Base-by-base conservation (phyloP, 2,329 filamentous ascomycete species). In the Plectosphaerella sp. region DNA sequence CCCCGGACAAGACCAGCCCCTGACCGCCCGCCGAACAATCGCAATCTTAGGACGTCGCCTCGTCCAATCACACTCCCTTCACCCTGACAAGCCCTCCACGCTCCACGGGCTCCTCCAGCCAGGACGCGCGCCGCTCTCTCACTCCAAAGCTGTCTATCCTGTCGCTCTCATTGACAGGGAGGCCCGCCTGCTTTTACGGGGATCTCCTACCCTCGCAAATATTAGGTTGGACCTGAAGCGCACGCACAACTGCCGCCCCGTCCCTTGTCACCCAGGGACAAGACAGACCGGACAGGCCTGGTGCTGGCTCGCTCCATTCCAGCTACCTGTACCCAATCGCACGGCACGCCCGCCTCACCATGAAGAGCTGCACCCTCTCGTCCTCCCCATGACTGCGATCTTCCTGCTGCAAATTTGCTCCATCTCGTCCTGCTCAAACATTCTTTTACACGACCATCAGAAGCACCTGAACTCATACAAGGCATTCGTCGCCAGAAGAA, bases 401-500 rank as follows among this genome's bases (percentile, higher is more conserved):
- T 72, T 71, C 62, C 69, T 77, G 55, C 62, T 78, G 53, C 67
- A 70, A 64, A 67, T 76, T 58, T 79, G 76, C 64, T 70, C 72
- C 62, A 64, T 70, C 59, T 72, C 75, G 65, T 70, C 72, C 61
- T 73, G 67, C 62, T 72, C 72, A 60, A 68, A 67, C 66, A 61
- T 70, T 65, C 67, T 77, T 62, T 67, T 74, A 57, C 62, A 76
- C 68, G 71, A 77, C 58, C 67, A 71, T 54, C 67, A 55, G 49
- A 64, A 67, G 58, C 70, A 70, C 57, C 62, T 75, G 58, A 69
- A 67, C 54, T 68, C 70, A 59, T 58, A 69, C 62, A 72, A 69
- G 69, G 70, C 71, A 55, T 64, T 72, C 61, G 68, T 69, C 62
- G 66, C 72, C 64, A 72, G 68, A 68, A 71, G 71, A 64, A 67